phyloP scores from a whole-genome alignment of 2,329 filamentous ascomycete species.

The Dactylellina sp. region DNA sequence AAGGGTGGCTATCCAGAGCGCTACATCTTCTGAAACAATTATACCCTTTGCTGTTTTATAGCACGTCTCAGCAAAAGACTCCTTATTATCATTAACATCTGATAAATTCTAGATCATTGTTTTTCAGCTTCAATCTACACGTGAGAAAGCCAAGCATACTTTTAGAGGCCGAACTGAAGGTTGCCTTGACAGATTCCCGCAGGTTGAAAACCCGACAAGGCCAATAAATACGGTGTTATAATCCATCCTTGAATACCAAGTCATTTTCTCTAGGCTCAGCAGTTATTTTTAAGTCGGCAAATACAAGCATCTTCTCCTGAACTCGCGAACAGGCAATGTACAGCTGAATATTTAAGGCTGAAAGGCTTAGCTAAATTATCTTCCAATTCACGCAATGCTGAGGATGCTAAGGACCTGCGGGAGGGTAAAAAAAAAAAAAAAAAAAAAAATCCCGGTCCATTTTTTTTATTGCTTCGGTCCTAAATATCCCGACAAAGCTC shows the following conservation, averaged over 20 bases:
- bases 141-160: background rate
- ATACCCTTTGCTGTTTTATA: slow-evolving; percentile 14
- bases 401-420: no score
- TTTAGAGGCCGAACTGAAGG: no score
- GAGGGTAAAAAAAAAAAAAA: no score
- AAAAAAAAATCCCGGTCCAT: slow-evolving; percentile 7
- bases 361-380: background rate
- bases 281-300: background rate
- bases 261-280: background rate
- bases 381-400: background rate
- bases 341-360: background rate
- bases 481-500: slow-evolving; percentile 20
- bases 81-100: background rate
- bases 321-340: background rate
- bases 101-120: background rate
- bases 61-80: background rate
- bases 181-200: background rate
- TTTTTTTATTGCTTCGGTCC: slow-evolving; percentile 5
- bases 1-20: slow-evolving; percentile 33
- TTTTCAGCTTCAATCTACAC: background rate
- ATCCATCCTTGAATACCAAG: background rate
- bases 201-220: background rate
- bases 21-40: slow-evolving; percentile 24
- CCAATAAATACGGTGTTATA: no score
- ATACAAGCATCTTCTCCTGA: background rate